Conservation (phyloP, 1,284 basidiomycete genomes). For the Volvariella surrecta region DNA sequence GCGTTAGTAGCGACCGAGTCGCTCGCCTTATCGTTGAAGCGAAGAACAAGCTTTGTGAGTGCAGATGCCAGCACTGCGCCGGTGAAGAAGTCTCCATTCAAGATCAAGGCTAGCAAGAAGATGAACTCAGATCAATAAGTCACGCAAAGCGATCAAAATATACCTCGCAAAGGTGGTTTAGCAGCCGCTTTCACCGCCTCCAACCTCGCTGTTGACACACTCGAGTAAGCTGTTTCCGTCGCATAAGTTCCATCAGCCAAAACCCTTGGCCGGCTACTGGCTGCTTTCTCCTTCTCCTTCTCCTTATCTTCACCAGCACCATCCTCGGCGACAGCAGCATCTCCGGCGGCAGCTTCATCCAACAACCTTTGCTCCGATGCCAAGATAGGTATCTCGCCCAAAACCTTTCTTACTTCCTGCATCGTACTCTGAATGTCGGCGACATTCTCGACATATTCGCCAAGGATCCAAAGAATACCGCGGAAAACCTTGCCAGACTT, state of each 20-base stretch:
- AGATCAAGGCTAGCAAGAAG: slow-evolving; percentile 57
- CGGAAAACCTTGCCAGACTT: slow-evolving; percentile 98
- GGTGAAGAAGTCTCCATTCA: slow-evolving; percentile 97
- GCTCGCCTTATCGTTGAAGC: slow-evolving; percentile 58
- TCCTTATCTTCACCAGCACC: slow-evolving; percentile 26
- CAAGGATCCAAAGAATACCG: slow-evolving; percentile 96
- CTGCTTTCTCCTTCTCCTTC: slow-evolving; percentile 33
- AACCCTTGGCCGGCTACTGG: slow-evolving; percentile 49
- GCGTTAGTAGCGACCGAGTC: slow-evolving; percentile 61
- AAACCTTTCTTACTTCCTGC: slow-evolving; percentile 77
- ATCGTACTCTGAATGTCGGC: slow-evolving; percentile 69
- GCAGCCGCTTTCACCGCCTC: slow-evolving; percentile 80
- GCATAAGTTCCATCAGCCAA: slow-evolving; percentile 98
- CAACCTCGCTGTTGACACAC: slow-evolving; percentile 55
- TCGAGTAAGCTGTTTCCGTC: slow-evolving; percentile 89
- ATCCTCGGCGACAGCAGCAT: slow-evolving; percentile 22
- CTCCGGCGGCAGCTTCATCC: slow-evolving; percentile 63
- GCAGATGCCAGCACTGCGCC: slow-evolving; percentile 85
- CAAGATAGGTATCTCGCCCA: slow-evolving; percentile 95
- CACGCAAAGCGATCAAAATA: slow-evolving; percentile 12
- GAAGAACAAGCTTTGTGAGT: slow-evolving; percentile 87
- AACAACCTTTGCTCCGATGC: slow-evolving; percentile 82
- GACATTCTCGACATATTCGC: slow-evolving; percentile 79
- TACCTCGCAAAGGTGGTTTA: slow-evolving; percentile 87
- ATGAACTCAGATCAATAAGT: not conserved